phyloP scores from a whole-genome alignment of 2,329 filamentous ascomycete species.

The Colletotrichum siamense region DNA sequence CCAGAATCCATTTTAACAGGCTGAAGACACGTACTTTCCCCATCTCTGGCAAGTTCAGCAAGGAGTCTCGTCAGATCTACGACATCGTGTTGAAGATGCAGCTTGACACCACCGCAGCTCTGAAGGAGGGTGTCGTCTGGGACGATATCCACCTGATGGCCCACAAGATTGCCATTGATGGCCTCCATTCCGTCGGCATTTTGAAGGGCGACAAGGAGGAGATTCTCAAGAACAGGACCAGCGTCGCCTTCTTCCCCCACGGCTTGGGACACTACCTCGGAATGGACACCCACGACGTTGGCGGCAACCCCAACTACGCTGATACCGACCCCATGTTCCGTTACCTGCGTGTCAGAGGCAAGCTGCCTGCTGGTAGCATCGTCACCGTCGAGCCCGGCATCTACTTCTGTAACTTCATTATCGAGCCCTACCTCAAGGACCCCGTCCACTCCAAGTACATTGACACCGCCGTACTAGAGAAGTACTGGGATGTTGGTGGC shows the following conservation, averaged over 20 bases:
- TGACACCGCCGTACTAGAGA: slow-evolving; percentile 72
- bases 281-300: slow-evolving; percentile 90
- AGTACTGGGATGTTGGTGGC: slow-evolving; percentile 84
- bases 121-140: slow-evolving; percentile 79
- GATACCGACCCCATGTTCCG: slow-evolving; percentile 86
- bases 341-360: slow-evolving; percentile 81
- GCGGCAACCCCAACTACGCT: slow-evolving; percentile 76
- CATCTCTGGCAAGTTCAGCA: slow-evolving; percentile 72
- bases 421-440: slow-evolving; percentile 78
- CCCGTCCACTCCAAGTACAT: slow-evolving; percentile 79
- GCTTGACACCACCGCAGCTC: slow-evolving; percentile 72
- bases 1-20: slow-evolving; percentile 39
- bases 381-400: slow-evolving; percentile 96
- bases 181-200: slow-evolving; percentile 77
- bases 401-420: slow-evolving; percentile 92
- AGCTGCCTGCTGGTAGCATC: slow-evolving; percentile 76
- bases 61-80: slow-evolving; percentile 77
- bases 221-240: slow-evolving; percentile 80
- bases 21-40: slow-evolving; percentile 84
- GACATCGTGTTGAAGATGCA: slow-evolving; percentile 89
- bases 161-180: slow-evolving; percentile 82
- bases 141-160: slow-evolving; percentile 82
- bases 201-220: slow-evolving; percentile 71
- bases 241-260: slow-evolving; percentile 89
- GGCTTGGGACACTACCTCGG: slow-evolving; percentile 90